These are phyloP conservation scores for Zea luxurians DNA, from an alignment of 176 grass and related monocot genomes.

Conservation along the genomic window DNA sequence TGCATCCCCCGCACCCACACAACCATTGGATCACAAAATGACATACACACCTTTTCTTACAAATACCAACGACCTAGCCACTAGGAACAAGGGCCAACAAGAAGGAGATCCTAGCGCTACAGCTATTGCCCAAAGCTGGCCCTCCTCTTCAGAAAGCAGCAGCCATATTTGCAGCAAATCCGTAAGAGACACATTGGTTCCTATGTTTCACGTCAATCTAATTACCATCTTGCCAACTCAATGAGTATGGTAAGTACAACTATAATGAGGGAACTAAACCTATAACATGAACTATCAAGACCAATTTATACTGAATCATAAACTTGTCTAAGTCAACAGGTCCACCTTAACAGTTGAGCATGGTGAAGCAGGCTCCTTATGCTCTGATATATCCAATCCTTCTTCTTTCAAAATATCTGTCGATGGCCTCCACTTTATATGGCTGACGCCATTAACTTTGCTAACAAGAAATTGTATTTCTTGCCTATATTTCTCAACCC, in stretches of 20 bases:
- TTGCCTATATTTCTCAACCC: slow-evolving; percentile 95
- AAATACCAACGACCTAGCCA: not conserved
- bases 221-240: slow-evolving; percentile 14
- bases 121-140: not conserved
- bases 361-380: slow-evolving; percentile 42
- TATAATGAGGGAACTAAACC: not conserved
- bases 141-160: not conserved
- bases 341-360: slow-evolving; percentile 68
- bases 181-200: not conserved
- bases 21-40: not conserved
- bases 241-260: not conserved
- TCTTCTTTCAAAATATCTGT: slow-evolving; percentile 94
- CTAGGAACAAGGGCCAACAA: not conserved
- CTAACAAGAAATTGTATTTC: slow-evolving; percentile 80
- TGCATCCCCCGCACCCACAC: too few relatives aligned
- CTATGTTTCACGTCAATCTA: not conserved
- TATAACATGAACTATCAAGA: slow-evolving; percentile 21
- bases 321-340: slow-evolving; percentile 13
- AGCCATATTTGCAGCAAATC: not conserved
- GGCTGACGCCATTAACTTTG: slow-evolving; percentile 61
- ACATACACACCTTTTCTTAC: not conserved
- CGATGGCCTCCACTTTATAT: slow-evolving; percentile 93
- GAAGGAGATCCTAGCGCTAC: not conserved
- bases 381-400: slow-evolving; percentile 70
- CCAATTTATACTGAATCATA: not conserved